phyloP scores from a whole-genome alignment of 2,329 filamentous ascomycete genomes.

The Phaeosphaeria sp. region DNA sequence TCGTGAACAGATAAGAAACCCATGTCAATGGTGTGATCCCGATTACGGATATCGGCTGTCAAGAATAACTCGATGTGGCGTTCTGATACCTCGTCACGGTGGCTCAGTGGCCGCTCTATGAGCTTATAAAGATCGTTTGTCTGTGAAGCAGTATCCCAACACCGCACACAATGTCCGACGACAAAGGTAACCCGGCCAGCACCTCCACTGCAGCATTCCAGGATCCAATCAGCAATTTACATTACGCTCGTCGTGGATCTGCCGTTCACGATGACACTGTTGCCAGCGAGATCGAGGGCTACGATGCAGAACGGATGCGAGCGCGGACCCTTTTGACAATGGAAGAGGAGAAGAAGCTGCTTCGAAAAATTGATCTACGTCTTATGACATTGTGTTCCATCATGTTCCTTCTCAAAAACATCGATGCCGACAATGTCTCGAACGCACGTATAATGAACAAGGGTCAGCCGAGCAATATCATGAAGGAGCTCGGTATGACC shows the following conservation, averaged over 20 bases:
- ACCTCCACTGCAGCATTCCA: constrained; percentile 7
- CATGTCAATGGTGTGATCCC: not conserved
- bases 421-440: constrained; percentile 29
- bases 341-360: constrained; percentile 55
- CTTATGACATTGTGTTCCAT: constrained; percentile 25
- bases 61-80: not conserved
- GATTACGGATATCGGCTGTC: not conserved
- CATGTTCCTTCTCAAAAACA: constrained; percentile 31
- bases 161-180: constrained; percentile 1
- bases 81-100: not conserved
- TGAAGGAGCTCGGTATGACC: constrained; percentile 27
- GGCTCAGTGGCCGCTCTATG: not conserved
- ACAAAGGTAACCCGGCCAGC: not conserved
- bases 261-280: constrained; percentile 1
- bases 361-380: constrained; percentile 24
- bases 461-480: constrained; percentile 23
- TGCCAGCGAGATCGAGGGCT: constrained; percentile 13
- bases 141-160: not conserved
- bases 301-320: constrained; percentile 17
- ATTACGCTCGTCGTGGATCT: constrained; percentile 20
- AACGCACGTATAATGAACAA: constrained; percentile 29
- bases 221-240: constrained; percentile 6
- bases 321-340: constrained; percentile 25
- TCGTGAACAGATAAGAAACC: not conserved
- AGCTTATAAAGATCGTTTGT: not conserved